Base-by-base conservation (phyloP, 345 rosid genomes). In the Arabis alpina region DNA sequence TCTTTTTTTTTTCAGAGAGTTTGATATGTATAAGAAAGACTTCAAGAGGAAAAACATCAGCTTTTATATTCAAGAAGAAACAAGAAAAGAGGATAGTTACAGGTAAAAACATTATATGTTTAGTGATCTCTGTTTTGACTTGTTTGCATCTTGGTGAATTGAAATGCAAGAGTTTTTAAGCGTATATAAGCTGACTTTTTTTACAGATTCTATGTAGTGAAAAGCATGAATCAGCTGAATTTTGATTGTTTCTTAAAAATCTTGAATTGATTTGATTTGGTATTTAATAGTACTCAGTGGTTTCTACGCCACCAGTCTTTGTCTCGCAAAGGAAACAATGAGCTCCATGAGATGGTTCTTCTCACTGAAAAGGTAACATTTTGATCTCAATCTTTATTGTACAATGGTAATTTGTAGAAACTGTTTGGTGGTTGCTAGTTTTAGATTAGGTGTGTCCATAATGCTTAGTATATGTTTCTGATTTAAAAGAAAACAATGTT, bases 211-310 rank as follows among this genome's bases (percentile, higher is more conserved):
- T 19, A 54, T 44, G 54, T 10, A 34, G 11, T 55, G 63, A 13
- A 68, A 54, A 51, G 60, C 30, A 34, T 36, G 23, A 51, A 23
- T 14, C 12, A 42, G 24, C 40, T 74, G 15, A 45, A 4, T 37
- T 49, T 62, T 69, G 50, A 75, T 75, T 61, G 64, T 54, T 68
- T 68, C 70, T 54, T 47, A 32, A 13, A 24, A n/a, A 3, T 23
- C 60, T 19, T 34, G 60, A 4, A 50, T 68, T 68, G 52, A n/a
- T n/a, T n/a, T n/a, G n/a, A n/a, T n/a, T n/a, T n/a, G n/a, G n/a
- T n/a, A n/a, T n/a, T n/a, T n/a, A n/a, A n/a, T n/a, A n/a, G n/a
- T n/a, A n/a, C n/a, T n/a, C n/a, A n/a, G n/a, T n/a, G n/a, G n/a
- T n/a, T n/a, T n/a, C n/a, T n/a, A 19, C 23, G 23, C 23, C 23